Percentiles rank a stretch among this genome's conserved stretches.
Conservation (phyloP, 129 eudicot genomes). For the Dittrichia graveolens region DNA sequence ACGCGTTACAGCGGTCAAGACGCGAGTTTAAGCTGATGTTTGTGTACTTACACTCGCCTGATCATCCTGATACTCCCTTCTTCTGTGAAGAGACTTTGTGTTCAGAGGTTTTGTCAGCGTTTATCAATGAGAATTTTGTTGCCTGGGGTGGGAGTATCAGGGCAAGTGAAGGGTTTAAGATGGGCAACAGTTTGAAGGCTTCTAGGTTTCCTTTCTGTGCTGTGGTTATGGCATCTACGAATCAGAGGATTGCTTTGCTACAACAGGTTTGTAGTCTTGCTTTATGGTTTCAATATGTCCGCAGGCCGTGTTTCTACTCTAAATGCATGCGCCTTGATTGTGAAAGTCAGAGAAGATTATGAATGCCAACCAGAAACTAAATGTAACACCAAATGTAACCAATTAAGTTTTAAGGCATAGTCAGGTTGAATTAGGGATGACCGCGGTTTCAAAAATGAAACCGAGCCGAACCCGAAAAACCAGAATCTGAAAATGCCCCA, state of each 20-base stretch:
- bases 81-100: constrained; percentile 72
- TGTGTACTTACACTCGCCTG: constrained; percentile 91
- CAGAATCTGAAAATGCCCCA: too few species aligned
- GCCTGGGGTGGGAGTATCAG: constrained; percentile 89
- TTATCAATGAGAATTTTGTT: constrained; percentile 83
- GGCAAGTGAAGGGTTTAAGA: constrained; percentile 86
- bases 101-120: constrained; percentile 53
- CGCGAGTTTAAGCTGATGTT: constrained; percentile 69
- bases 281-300: background rate
- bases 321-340: background rate
- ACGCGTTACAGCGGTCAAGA: constrained; percentile 74
- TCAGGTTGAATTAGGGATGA: too few species aligned
- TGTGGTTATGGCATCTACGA: constrained; percentile 84
- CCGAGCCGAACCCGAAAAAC: too few species aligned
- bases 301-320: constrained; percentile 1
- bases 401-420: background rate
- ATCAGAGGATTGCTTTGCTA: constrained; percentile 79
- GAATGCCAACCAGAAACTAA: background rate
- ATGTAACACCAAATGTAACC: background rate
- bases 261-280: constrained; percentile 55
- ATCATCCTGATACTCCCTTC: constrained; percentile 69
- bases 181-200: constrained; percentile 90
- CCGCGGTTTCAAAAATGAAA: too few species aligned
- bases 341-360: background rate
- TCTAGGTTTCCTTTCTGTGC: constrained; percentile 89